These are phyloP conservation scores for Acanthamoeba royreba DNA, from an alignment of 208 protist species.

Conservation along the genomic window DNA sequence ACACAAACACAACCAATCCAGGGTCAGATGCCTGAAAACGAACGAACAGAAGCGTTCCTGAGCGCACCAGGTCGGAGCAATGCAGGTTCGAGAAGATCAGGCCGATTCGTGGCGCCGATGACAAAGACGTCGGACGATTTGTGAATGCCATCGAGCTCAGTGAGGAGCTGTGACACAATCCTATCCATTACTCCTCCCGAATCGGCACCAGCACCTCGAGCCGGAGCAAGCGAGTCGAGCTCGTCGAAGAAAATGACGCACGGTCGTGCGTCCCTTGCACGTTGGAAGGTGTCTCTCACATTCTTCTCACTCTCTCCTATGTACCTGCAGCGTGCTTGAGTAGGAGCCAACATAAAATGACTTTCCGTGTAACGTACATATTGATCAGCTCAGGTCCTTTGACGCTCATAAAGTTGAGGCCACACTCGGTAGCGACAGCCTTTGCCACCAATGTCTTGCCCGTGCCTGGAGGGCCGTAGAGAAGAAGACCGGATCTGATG, in stretches of 20 bases:
- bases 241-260: constrained; percentile 88
- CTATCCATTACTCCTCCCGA: constrained; percentile 80
- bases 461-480: constrained; percentile 7
- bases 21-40: not conserved
- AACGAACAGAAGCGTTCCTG: not conserved
- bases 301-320: constrained; percentile 84
- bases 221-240: constrained; percentile 81
- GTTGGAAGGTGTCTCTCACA: constrained; percentile 78
- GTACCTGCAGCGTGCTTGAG: constrained; percentile 48
- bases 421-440: constrained; percentile 76
- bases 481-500: constrained; percentile 33
- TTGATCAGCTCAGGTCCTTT: constrained; percentile 83
- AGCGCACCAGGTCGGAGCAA: constrained; percentile 75
- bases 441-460: constrained; percentile 83
- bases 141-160: constrained; percentile 81
- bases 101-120: constrained; percentile 81
- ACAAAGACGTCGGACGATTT: constrained; percentile 70
- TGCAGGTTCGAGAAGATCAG: constrained; percentile 77
- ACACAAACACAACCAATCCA: not conserved
- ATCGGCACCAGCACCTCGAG: constrained; percentile 72
- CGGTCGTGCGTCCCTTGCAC: constrained; percentile 70
- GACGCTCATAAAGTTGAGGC: constrained; percentile 75
- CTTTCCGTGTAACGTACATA: too few species aligned
- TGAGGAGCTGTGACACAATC: constrained; percentile 82
- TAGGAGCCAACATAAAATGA: not conserved